These are phyloP conservation scores for Xylariomycetidae sp. DNA, from an alignment of 2,329 filamentous ascomycete genomes.

Conservation along the genomic window DNA sequence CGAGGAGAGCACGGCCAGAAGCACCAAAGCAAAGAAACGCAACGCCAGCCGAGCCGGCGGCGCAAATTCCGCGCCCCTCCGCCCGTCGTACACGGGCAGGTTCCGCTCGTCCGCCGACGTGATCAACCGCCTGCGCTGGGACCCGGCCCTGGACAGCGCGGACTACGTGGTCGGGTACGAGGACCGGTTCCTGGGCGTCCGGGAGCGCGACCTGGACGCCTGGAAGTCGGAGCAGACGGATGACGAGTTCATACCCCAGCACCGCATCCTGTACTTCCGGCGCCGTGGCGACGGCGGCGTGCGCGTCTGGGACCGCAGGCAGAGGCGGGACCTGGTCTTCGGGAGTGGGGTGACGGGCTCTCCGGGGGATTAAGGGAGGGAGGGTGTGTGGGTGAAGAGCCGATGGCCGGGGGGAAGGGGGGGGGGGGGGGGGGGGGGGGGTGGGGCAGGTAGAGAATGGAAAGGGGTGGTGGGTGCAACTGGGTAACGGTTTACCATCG, in stretches of 20 bases:
- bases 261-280: constrained; percentile 59
- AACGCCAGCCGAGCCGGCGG: constrained; percentile 4
- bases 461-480: no score
- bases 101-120: constrained; percentile 55
- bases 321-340: constrained; percentile 51
- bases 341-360: constrained; percentile 52
- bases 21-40: constrained; percentile 17
- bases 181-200: constrained; percentile 52
- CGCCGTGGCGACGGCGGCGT: constrained; percentile 42
- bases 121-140: constrained; percentile 57
- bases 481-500: no score
- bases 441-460: no score
- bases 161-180: constrained; percentile 58
- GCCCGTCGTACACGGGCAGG: constrained; percentile 40
- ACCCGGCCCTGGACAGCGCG: constrained; percentile 44
- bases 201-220: constrained; percentile 47
- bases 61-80: constrained; percentile 7
- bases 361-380: no score
- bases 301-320: constrained; percentile 54
- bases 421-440: no score
- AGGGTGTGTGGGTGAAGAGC: no score
- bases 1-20: constrained; percentile 11
- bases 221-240: constrained; percentile 61
- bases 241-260: constrained; percentile 63
- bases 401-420: no score